phyloP scores from a whole-genome alignment of 805 yeast genomes.

The Lipomyces yamadae region DNA sequence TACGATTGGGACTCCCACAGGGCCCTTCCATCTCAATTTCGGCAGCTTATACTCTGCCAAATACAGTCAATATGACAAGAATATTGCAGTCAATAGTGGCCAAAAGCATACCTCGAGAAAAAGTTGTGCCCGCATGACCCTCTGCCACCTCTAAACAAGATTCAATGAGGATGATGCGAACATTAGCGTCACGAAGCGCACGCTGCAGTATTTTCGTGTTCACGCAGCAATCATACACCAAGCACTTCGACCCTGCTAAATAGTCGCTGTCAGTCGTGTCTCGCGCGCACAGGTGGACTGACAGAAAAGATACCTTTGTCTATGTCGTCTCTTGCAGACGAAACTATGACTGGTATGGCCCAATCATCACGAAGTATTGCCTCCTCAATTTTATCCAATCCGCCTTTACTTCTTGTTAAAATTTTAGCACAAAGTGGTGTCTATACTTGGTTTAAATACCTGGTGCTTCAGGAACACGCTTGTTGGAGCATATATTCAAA shows the following conservation, averaged over 20 bases:
- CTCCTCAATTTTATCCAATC: conserved; percentile 63
- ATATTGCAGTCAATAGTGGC: neutral
- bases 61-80: neutral
- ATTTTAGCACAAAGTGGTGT: conserved; percentile 20
- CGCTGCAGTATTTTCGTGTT: conserved; percentile 66
- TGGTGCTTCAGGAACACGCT: conserved; percentile 67
- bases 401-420: conserved; percentile 49
- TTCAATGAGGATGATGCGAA: conserved; percentile 70
- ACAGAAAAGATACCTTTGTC: conserved; percentile 66
- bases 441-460: conserved; percentile 10
- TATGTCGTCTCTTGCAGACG: conserved; percentile 55
- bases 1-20: conserved; percentile 51
- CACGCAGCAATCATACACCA: conserved; percentile 80
- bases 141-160: conserved; percentile 87
- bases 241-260: conserved; percentile 57
- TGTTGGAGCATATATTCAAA: conserved; percentile 74
- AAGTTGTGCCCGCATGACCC: conserved; percentile 52
- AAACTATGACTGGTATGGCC: conserved; percentile 82
- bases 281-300: neutral
- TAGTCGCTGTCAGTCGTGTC: neutral
- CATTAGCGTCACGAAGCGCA: conserved; percentile 61
- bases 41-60: conserved; percentile 60
- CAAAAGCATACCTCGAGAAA: conserved; percentile 54
- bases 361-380: conserved; percentile 72
- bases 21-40: conserved; percentile 74